Evolutionary conservation across 1,284 basidiomycete species (phyloP).

Genomic region (Pholiota adiposa): DNA sequence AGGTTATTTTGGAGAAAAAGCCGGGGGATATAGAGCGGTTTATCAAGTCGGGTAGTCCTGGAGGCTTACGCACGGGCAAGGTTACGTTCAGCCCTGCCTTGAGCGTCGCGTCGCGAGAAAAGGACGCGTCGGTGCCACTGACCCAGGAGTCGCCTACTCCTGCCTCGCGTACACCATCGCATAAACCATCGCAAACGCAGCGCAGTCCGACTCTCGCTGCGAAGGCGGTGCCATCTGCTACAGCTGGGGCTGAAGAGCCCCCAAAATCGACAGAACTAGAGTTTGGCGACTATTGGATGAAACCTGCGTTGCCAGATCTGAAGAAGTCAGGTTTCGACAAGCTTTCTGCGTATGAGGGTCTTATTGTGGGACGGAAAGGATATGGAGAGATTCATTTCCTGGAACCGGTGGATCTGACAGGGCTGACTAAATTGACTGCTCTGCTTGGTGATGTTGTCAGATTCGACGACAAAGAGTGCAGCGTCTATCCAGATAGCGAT

Average conservation of each 20-base stretch:
- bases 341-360: constrained; percentile 70
- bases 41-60: constrained; percentile 54
- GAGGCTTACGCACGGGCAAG: constrained; percentile 48
- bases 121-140: constrained; percentile 46
- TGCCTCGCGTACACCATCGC: constrained; percentile 35
- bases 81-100: constrained; percentile 75
- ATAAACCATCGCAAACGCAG: constrained; percentile 24
- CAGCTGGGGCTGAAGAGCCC: constrained; percentile 30
- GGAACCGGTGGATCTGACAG: constrained; percentile 92
- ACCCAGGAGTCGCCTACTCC: constrained; percentile 46
- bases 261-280: constrained; percentile 51
- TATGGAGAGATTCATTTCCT: constrained; percentile 92
- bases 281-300: constrained; percentile 90
- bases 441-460: constrained; percentile 88
- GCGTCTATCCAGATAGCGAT: constrained; percentile 90
- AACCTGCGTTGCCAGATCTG: constrained; percentile 76
- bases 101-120: constrained; percentile 73
- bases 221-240: constrained; percentile 17
- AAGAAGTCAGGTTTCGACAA: constrained; percentile 74
- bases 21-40: constrained; percentile 74
- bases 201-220: constrained; percentile 48
- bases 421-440: constrained; percentile 78
- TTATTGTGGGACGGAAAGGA: constrained; percentile 89
- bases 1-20: constrained; percentile 87
- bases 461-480: constrained; percentile 91